Percentiles rank a stretch among this genome's conserved stretches.
phyloP scores from a whole-genome alignment of 1,139 yeast genomes.

The Hemisphaericaspora xylanilytica region DNA sequence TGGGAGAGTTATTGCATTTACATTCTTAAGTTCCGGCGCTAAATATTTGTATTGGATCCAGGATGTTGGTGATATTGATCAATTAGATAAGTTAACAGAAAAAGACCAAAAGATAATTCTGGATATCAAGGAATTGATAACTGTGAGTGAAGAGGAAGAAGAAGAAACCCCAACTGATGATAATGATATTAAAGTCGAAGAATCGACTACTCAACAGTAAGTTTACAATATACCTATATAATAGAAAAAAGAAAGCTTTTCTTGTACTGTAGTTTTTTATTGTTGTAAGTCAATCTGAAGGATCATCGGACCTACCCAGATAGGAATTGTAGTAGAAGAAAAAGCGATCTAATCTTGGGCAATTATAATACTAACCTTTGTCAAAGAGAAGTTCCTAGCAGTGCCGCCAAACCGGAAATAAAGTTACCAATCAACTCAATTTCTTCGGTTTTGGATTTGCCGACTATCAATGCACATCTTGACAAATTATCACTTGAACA shows the following conservation, averaged over 20 bases:
- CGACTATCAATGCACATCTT: conserved; percentile 40
- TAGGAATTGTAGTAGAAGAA: conserved; percentile 1
- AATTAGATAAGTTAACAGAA: conserved; percentile 59
- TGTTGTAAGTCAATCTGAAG: conserved; percentile 5
- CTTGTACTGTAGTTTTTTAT: conserved; percentile 2
- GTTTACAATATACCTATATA: conserved; percentile 9
- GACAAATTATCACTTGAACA: conserved; percentile 34
- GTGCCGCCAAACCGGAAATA: conserved; percentile 6
- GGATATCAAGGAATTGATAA: conserved; percentile 54
- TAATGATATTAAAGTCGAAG: conserved; percentile 17
- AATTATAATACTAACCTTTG: conserved; percentile 1
- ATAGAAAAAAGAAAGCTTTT: conserved; percentile 1
- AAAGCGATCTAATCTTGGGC: not conserved
- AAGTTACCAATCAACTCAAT: conserved; percentile 28
- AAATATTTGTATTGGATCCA: conserved; percentile 91
- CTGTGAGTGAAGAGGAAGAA: conserved; percentile 41
- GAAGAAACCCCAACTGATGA: conserved; percentile 26
- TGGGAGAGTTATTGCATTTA: conserved; percentile 83
- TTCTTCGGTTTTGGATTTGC: conserved; percentile 41
- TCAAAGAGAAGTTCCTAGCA: conserved; percentile 1
- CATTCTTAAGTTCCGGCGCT: conserved; percentile 81
- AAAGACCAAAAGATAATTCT: conserved; percentile 57
- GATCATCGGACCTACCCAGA: not conserved
- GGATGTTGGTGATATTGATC: conserved; percentile 65
- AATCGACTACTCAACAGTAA: conserved; percentile 15